A percentile compares a stretch with the other conserved stretches of the same genome.
Conservation (phyloP, 805 yeast species). For the Wickerhamiella azyma region DNA sequence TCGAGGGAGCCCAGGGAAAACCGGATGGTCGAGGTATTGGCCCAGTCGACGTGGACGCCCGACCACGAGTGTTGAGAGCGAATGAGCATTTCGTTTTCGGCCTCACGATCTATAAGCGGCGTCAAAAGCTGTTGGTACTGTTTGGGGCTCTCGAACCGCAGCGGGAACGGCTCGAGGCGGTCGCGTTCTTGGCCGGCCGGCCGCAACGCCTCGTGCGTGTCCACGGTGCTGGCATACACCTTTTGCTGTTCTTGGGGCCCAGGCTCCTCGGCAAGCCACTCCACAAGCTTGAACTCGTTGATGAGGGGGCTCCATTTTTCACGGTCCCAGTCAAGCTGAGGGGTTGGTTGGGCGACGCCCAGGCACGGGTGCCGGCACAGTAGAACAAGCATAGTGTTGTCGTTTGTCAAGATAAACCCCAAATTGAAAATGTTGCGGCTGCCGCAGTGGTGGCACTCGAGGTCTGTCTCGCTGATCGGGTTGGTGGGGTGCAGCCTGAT, state of each 20-base stretch:
- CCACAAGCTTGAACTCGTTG: slow-evolving; percentile 59
- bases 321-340: slow-evolving; percentile 75
- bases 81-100: slow-evolving; percentile 52
- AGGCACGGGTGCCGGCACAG: slow-evolving; percentile 77
- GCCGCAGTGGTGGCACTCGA: slow-evolving; percentile 90
- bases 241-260: slow-evolving; percentile 37
- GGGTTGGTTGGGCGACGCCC: slow-evolving; percentile 31
- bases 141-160: slow-evolving; percentile 69
- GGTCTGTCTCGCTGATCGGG: slow-evolving; percentile 70
- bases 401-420: slow-evolving; percentile 79
- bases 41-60: slow-evolving; percentile 6
- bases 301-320: slow-evolving; percentile 78
- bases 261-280: slow-evolving; percentile 73
- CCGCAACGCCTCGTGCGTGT: slow-evolving; percentile 1
- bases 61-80: slow-evolving; percentile 10
- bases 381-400: slow-evolving; percentile 74
- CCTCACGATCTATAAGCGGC: slow-evolving; percentile 69
- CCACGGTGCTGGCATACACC: slow-evolving; percentile 1
- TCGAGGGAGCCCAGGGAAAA: slow-evolving; percentile 46
- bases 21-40: slow-evolving; percentile 2
- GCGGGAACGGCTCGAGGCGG: slow-evolving; percentile 47
- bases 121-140: slow-evolving; percentile 78
- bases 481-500: slow-evolving; percentile 68
- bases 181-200: neutral
- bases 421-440: slow-evolving; percentile 61